These are phyloP conservation scores for Macrotyloma uniflorum DNA, from an alignment of 306 rosid genomes.

Conservation along the genomic window DNA sequence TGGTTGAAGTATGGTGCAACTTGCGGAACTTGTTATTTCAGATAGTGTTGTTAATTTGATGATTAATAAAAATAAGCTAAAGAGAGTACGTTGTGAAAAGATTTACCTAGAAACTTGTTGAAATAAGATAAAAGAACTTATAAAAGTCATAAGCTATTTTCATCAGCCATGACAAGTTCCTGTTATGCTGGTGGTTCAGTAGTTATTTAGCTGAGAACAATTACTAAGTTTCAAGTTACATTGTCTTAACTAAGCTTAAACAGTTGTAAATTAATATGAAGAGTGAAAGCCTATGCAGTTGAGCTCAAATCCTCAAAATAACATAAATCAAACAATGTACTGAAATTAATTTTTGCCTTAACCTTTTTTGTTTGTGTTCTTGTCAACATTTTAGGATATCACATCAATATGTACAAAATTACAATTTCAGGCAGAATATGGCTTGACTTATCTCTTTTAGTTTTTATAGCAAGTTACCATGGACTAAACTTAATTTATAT, in stretches of 20 bases:
- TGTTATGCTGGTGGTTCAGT: not conserved
- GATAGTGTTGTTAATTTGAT: not conserved
- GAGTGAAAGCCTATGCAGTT: not conserved
- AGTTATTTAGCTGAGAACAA: not conserved
- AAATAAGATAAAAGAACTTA: not conserved
- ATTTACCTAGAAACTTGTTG: not conserved
- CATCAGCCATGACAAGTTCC: not conserved
- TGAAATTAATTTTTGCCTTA: conserved; percentile 5
- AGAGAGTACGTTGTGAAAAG: not conserved
- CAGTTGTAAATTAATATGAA: not conserved
- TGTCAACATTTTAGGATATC: conserved; percentile 1
- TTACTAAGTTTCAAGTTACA: not conserved
- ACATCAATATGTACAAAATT: conserved; percentile 6
- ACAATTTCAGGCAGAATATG: not conserved
- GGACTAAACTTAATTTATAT: not conserved
- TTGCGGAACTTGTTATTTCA: not conserved
- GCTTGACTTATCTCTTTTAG: not conserved
- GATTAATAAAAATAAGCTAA: not conserved
- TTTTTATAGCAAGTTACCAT: not conserved
- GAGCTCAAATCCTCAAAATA: conserved; percentile 6
- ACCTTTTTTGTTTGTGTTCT: not conserved
- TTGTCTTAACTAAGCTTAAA: conserved; percentile 14
- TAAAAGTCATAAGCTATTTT: not conserved
- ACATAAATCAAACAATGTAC: not conserved
- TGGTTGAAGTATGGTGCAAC: not conserved